A percentile compares a stretch with the other conserved stretches of the same genome.
Evolutionary conservation across 2,329 filamentous ascomycete genomes (phyloP).

Genomic region (Metarhizium brunneum): DNA sequence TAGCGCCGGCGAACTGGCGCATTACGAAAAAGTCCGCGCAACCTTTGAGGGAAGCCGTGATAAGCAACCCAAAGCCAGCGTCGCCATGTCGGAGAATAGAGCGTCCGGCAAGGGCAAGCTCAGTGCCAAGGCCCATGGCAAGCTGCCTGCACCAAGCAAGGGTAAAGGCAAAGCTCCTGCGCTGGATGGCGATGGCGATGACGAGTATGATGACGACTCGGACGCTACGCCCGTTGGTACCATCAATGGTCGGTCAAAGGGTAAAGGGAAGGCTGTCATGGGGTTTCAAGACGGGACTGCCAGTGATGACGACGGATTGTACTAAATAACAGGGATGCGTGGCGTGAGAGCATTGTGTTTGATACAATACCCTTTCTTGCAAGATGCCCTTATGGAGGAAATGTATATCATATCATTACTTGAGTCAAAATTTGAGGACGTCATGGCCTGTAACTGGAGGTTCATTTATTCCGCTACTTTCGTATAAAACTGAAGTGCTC

Average conservation of each 20-base stretch:
- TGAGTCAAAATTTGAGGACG: not conserved
- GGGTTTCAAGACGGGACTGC: slow-evolving; percentile 44
- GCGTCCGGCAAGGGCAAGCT: slow-evolving; percentile 13
- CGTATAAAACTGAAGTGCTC: not conserved
- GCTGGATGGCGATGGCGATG: slow-evolving; percentile 17
- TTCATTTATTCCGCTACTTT: not conserved
- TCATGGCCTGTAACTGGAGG: not conserved
- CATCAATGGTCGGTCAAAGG: slow-evolving; percentile 31
- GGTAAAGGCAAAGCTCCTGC: slow-evolving; percentile 27
- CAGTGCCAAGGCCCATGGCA: slow-evolving; percentile 22
- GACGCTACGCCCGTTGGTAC: slow-evolving; percentile 18
- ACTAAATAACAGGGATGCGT: slow-evolving; percentile 24
- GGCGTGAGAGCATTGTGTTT: not conserved
- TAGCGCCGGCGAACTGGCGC: slow-evolving; percentile 80
- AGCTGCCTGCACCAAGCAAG: slow-evolving; percentile 25
- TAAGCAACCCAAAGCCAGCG: slow-evolving; percentile 15
- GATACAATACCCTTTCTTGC: slow-evolving; percentile 1
- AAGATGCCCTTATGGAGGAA: slow-evolving; percentile 4
- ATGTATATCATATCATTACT: not conserved
- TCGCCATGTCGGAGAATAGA: not conserved
- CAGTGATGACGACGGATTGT: slow-evolving; percentile 48
- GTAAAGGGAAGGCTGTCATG: slow-evolving; percentile 46
- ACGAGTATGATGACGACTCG: slow-evolving; percentile 25
- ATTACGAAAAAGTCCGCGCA: slow-evolving; percentile 78
- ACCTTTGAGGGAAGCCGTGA: slow-evolving; percentile 61